Conservation (phyloP, 164 flowering plant species). For the Berberis thunbergii region DNA sequence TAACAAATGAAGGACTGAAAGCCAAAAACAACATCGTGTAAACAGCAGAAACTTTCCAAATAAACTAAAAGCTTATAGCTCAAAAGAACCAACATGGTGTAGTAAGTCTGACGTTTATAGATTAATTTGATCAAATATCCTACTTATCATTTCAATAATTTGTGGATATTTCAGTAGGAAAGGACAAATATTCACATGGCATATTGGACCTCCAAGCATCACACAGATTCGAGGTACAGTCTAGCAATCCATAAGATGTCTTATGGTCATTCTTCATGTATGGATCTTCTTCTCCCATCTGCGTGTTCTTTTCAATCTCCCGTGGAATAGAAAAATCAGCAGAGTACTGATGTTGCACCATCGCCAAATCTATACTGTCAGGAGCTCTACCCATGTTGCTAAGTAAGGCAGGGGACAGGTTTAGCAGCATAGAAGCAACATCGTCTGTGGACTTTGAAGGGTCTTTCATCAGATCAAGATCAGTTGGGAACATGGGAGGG, state of each 20-base stretch:
- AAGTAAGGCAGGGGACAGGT: conserved; percentile 20
- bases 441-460: conserved; percentile 25
- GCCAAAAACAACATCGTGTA: too few species aligned
- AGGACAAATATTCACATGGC: conserved; percentile 61
- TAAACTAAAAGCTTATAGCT: too few species aligned
- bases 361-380: conserved; percentile 22
- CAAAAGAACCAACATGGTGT: neutral
- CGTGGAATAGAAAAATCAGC: conserved; percentile 25
- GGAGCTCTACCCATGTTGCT: conserved; percentile 20
- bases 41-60: too few species aligned
- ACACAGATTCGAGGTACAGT: conserved; percentile 48
- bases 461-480: conserved; percentile 22
- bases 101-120: neutral
- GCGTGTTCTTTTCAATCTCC: conserved; percentile 26
- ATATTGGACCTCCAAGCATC: conserved; percentile 29
- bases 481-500: conserved; percentile 32
- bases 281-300: conserved; percentile 21
- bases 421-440: conserved; percentile 33
- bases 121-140: conserved; percentile 23
- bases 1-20: too few species aligned
- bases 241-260: conserved; percentile 27
- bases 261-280: conserved; percentile 18
- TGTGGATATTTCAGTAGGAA: conserved; percentile 62
- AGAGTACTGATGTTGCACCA: conserved; percentile 24
- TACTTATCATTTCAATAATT: conserved; percentile 43